These are phyloP conservation scores for Starmerella riodocensis DNA, from an alignment of 805 yeast genomes.

Conservation along the genomic window DNA sequence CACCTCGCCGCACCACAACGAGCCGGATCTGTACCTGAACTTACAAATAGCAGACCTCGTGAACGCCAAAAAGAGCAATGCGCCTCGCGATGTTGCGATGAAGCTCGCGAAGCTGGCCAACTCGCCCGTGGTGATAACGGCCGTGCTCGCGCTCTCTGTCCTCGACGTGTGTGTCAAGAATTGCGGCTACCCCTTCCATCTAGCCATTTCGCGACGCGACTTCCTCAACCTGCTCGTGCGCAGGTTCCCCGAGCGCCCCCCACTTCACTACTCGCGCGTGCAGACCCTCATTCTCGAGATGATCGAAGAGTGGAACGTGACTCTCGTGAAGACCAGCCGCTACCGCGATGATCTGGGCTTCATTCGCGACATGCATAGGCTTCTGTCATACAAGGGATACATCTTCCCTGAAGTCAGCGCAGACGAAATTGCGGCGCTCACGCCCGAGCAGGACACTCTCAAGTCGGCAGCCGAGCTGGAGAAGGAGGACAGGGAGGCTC, in stretches of 20 bases:
- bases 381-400: constrained; percentile 81
- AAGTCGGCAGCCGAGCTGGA: constrained; percentile 83
- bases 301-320: constrained; percentile 94
- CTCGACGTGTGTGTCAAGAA: constrained; percentile 88
- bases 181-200: constrained; percentile 94
- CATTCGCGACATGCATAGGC: constrained; percentile 89
- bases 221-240: constrained; percentile 86
- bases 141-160: constrained; percentile 60
- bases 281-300: constrained; percentile 78
- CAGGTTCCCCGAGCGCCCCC: constrained; percentile 89
- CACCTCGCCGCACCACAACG: constrained; percentile 64
- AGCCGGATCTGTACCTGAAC: constrained; percentile 80
- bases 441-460: constrained; percentile 59
- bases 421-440: constrained; percentile 86
- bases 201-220: constrained; percentile 89
- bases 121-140: constrained; percentile 69
- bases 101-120: constrained; percentile 73
- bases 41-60: constrained; percentile 87
- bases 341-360: constrained; percentile 86
- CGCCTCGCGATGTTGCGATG: constrained; percentile 86
- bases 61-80: constrained; percentile 79
- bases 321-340: constrained; percentile 77
- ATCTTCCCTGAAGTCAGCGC: constrained; percentile 79
- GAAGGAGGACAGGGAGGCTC: constrained; percentile 84
- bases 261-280: constrained; percentile 64